Evolutionary conservation across 2,329 filamentous ascomycete genomes (phyloP).

Genomic region (Davidsoniella virescens): DNA sequence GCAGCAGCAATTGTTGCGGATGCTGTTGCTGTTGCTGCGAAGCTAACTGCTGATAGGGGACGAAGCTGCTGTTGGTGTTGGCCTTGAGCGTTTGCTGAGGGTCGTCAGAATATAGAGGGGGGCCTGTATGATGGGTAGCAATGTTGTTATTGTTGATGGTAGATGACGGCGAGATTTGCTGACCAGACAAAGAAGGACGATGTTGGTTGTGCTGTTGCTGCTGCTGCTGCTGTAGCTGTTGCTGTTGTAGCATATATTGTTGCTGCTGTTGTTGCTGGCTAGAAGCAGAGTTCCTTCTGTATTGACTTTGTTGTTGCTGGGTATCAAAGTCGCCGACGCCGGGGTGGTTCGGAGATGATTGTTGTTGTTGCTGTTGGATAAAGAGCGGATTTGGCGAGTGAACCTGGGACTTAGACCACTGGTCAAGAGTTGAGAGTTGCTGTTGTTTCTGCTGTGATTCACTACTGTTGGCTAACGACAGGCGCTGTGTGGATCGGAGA

Average conservation of each 20-base stretch:
- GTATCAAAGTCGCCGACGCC: conserved; percentile 26
- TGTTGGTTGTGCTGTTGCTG: conserved; percentile 19
- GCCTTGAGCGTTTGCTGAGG: conserved; percentile 13
- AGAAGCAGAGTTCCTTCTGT: conserved; percentile 13
- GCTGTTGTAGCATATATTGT: conserved; percentile 18
- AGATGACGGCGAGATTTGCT: background rate
- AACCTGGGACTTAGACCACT: conserved; percentile 3
- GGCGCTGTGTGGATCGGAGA: conserved; percentile 11
- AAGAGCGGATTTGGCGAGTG: conserved; percentile 9
- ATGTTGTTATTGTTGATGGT: background rate
- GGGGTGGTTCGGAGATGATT: conserved; percentile 18
- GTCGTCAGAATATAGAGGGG: background rate
- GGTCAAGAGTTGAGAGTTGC: conserved; percentile 14
- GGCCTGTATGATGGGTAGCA: background rate
- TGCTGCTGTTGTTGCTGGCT: conserved; percentile 20
- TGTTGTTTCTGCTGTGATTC: background rate
- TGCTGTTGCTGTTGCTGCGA: conserved; percentile 18
- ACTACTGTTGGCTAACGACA: conserved; percentile 13
- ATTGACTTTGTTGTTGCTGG: conserved; percentile 15
- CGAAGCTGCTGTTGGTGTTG: conserved; percentile 12
- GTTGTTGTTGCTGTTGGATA: conserved; percentile 13
- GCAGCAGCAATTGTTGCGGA: conserved; percentile 23
- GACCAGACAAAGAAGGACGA: conserved; percentile 15
- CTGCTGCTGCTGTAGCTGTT: conserved; percentile 20
- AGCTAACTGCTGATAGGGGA: conserved; percentile 18